Evolutionary conservation across 345 rosid species (phyloP), one percentile per base, ranked within the genome.

Genomic region (Pistacia vera): DNA sequence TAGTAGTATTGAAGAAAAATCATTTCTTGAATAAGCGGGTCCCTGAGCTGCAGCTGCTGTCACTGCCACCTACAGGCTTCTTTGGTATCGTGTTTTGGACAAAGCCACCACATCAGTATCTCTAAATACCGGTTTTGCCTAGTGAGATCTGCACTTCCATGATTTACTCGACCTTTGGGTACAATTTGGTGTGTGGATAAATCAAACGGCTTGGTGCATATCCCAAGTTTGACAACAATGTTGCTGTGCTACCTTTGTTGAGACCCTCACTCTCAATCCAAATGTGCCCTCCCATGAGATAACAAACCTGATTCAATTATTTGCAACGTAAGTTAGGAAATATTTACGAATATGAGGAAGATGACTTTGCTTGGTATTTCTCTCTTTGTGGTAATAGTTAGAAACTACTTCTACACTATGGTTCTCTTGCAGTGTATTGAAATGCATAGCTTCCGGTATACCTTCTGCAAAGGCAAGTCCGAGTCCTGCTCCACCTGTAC

Each of bases 391-490:
- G 5, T 8, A 41, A 41, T 6, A 41, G 30, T 28, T 28, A 28
- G 30, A 28, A 28, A 28, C 30, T 28, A 1, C 30, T 28, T 28
- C 30, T 28, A 28, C 1, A 28, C 30, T 28, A 28, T 28, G 30
- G 73, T 56, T 57, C 62, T 46, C 11, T 57, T n/a, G 68, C 33
- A 58, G 68, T 36, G 65, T 17, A 44, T 48, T 8, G n/a, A 76
- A 68, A 63, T 38, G 51, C 14, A 74, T 18, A 51, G 20, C 66
- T 71, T 70, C 36, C 18, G 41, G 30, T 44, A 81, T 89, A 95
- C 99, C 99, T 78, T 88, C 84, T 96, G 72, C 93, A 88, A 73
- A 96, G 64, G 99, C 99, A 57, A 96, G 97, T 61, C 99, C 99
- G 38, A 96, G 93, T 72, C 98, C 99, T 35, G 85, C 87, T 70